phyloP scores from a whole-genome alignment of 2,329 filamentous ascomycete species.

The Westerdykella sp. region DNA sequence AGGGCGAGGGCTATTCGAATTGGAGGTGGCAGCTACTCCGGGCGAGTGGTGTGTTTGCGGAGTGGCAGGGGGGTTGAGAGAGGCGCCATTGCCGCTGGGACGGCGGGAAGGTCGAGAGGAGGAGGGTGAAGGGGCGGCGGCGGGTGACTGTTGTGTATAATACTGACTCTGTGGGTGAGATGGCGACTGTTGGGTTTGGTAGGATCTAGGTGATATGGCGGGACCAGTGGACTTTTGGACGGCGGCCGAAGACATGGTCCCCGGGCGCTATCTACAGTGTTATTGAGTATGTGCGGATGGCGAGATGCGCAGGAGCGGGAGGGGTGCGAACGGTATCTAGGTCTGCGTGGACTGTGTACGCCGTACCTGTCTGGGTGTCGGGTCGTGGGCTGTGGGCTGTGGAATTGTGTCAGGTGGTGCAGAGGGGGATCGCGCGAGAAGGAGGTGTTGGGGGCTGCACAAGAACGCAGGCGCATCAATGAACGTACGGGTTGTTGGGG shows the following conservation, averaged over 20 bases:
- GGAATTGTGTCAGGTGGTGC: background rate
- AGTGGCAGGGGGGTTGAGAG: conserved; percentile 34
- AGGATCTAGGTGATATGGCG: conserved; percentile 21
- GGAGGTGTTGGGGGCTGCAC: background rate
- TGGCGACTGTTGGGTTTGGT: conserved; percentile 23
- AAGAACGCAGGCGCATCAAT: no score
- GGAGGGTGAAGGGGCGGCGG: conserved; percentile 30
- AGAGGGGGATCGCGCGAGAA: conserved; percentile 1
- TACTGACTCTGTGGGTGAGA: conserved; percentile 28
- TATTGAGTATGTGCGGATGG: conserved; percentile 4
- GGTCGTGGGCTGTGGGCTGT: background rate
- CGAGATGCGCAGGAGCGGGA: background rate
- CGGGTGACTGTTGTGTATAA: conserved; percentile 24
- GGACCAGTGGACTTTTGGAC: conserved; percentile 25
- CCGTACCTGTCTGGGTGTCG: background rate
- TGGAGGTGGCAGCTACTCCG: conserved; percentile 29
- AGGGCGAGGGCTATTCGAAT: conserved; percentile 39
- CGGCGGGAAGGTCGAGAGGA: conserved; percentile 34
- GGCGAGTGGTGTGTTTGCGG: conserved; percentile 32
- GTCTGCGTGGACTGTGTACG: background rate
- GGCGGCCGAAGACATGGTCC: conserved; percentile 34
- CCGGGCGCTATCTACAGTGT: conserved; percentile 1
- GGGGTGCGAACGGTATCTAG: conserved; percentile 2
- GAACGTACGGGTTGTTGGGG: background rate
- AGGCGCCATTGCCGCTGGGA: conserved; percentile 37